phyloP scores from a whole-genome alignment of 2,329 filamentous ascomycete species.

The Colletotrichum salicis region DNA sequence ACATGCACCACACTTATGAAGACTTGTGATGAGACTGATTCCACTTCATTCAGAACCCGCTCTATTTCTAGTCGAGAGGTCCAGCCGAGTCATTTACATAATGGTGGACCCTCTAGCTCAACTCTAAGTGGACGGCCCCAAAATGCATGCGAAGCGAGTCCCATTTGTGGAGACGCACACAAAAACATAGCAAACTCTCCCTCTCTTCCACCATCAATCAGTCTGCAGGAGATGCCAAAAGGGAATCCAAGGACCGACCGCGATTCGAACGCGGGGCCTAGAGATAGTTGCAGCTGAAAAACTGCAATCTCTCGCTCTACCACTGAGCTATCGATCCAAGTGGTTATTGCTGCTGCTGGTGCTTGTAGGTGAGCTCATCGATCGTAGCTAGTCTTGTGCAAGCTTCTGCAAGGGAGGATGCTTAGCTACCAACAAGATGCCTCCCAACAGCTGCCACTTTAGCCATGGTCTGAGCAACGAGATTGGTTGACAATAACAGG shows the following conservation, averaged over 20 bases:
- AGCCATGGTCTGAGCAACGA: not conserved
- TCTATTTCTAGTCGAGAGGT: not conserved
- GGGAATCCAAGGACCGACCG: conserved; percentile 4
- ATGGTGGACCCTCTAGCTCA: not conserved
- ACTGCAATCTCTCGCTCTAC: conserved; percentile 34
- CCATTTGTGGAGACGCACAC: conserved; percentile 10
- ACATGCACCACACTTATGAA: too few species aligned
- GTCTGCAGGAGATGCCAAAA: not conserved
- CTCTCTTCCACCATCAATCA: not conserved
- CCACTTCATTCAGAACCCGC: too few species aligned
- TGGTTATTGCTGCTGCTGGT: rapidly evolving
- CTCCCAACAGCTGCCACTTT: not conserved
- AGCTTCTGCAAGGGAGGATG: not conserved
- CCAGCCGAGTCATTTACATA: not conserved
- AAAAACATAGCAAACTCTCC: not conserved
- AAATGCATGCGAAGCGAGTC: not conserved
- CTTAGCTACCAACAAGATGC: not conserved
- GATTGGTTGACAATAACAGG: not conserved
- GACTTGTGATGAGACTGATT: too few species aligned
- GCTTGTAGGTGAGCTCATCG: not conserved
- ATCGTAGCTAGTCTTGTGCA: too few species aligned
- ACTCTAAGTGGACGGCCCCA: not conserved
- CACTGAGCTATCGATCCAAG: conserved; percentile 33
- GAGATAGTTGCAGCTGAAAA: not conserved
- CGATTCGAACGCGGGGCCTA: conserved; percentile 29